A percentile compares a stretch with the other conserved stretches of the same genome.
These are phyloP conservation scores for Lecanicillium sp. DNA, from an alignment of 2,329 filamentous ascomycete genomes.

Conservation along the genomic window DNA sequence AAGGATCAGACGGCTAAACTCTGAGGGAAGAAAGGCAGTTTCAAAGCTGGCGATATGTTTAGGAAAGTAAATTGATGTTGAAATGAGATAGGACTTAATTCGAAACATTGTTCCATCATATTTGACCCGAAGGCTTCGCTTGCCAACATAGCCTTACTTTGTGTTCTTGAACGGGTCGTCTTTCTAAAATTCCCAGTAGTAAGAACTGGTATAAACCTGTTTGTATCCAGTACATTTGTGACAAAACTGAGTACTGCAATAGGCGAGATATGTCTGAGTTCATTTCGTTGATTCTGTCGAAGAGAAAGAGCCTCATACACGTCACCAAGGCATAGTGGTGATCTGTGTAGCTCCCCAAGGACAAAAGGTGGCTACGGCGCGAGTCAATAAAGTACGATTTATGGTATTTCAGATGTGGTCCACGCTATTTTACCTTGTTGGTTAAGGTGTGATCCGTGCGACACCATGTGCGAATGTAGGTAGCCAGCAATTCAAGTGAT, in stretches of 20 bases:
- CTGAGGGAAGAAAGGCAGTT: no score
- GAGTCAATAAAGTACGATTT: no score
- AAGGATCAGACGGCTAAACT: slow-evolving; percentile 14
- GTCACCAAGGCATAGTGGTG: slow-evolving; percentile 34
- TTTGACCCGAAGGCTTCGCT: no score
- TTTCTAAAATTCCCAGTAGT: slow-evolving; percentile 18
- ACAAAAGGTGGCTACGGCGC: slow-evolving; percentile 38
- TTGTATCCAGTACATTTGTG: slow-evolving; percentile 39
- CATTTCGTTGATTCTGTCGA: slow-evolving; percentile 21
- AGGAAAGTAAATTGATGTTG: no score
- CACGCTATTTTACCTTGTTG: slow-evolving; percentile 21
- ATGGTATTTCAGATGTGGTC: no score
- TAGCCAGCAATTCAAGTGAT: slow-evolving; percentile 33
- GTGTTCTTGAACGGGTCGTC: slow-evolving; percentile 21
- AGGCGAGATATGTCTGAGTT: slow-evolving; percentile 27
- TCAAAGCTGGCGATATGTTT: no score
- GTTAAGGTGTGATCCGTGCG: slow-evolving; percentile 30
- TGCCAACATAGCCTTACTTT: no score
- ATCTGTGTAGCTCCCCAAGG: slow-evolving; percentile 32
- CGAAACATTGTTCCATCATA: no score
- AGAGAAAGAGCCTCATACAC: slow-evolving; percentile 35
- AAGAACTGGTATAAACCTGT: slow-evolving; percentile 14
- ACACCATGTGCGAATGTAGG: slow-evolving; percentile 40
- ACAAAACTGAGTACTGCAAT: slow-evolving; percentile 36
- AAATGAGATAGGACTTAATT: no score